These are phyloP conservation scores for Nepenthes alata DNA, from an alignment of 179 eudicot genomes.

Conservation along the genomic window DNA sequence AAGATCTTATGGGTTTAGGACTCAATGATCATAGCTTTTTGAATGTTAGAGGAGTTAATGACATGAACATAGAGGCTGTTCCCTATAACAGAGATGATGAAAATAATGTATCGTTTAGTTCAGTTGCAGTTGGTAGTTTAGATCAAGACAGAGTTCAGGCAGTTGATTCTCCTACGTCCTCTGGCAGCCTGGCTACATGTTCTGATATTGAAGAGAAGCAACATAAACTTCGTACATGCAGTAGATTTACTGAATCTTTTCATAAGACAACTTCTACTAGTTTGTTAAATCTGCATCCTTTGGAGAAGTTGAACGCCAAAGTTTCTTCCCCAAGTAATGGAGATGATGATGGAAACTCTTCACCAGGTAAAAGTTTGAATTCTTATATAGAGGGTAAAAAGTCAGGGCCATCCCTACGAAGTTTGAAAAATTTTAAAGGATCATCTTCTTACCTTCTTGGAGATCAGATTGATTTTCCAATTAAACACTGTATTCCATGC, in stretches of 20 bases:
- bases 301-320: not conserved
- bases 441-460: too few species aligned
- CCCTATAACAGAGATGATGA: constrained; percentile 8
- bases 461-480: too few species aligned
- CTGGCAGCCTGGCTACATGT: constrained; percentile 7
- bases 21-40: constrained; percentile 20
- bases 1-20: constrained; percentile 19
- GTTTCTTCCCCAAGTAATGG: too few species aligned
- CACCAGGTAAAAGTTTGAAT: too few species aligned
- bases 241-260: too few species aligned
- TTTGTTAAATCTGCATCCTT: constrained; percentile 7
- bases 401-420: too few species aligned
- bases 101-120: constrained; percentile 12
- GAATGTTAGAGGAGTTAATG: constrained; percentile 21
- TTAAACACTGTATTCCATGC: too few species aligned
- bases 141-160: constrained; percentile 13
- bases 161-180: constrained; percentile 9
- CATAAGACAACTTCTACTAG: constrained; percentile 10
- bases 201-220: not conserved
- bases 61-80: constrained; percentile 11
- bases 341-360: too few species aligned
- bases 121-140: constrained; percentile 5
- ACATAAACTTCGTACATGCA: too few species aligned
- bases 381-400: too few species aligned
- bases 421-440: too few species aligned